Evolutionary conservation across 345 rosid species (phyloP), one percentile per base, ranked within the genome.

Genomic region (Boechera retrofracta): DNA sequence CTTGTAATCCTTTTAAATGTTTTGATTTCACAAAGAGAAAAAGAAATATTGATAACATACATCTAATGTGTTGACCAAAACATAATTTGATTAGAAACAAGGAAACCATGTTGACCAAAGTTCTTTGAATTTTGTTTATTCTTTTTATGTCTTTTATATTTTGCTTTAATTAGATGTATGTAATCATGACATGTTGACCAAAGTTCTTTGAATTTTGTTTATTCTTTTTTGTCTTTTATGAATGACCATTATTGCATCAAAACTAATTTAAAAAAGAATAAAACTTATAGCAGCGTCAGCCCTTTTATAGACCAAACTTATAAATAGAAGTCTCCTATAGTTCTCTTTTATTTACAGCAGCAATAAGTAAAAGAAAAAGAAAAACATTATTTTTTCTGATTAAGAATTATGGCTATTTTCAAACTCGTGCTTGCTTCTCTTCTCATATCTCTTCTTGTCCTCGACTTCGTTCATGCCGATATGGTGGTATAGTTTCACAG

Each of bases 361-460:
- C 16, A 35, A 35, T 12, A 71, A 41, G 5, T 42, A 33, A 44
- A 64, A n/a, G 0, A 36, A 16, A 16, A 33, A 10, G 0, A 18
- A n/a, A 28, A 56, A 55, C 16, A 71, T 26, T 47, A 55, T 10
- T 41, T 33, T 58, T 7, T 32, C 24, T 18, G 6, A n/a, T 38
- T 2, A 0, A 51, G 55, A 7, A 51, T 51, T 18, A 86, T 87
- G 93, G 86, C 81, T 39, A 31, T 74, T 18, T 65, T 77, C 11
- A 83, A 68, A 72, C 48, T 77, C 67, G 41, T 83, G 11, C 18
- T 80, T 38, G 84, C 87, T 69, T 81, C 83, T 42, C 69, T 84
- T 77, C 80, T 87, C 73, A 51, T 84, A 67, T 86, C 87, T 57
- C 81, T 87, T 51, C 77, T 86, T 39, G 56, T 84, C 47, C 74